phyloP scores from a whole-genome alignment of 2,329 filamentous ascomycete genomes.

The Parastagonospora avenae region DNA sequence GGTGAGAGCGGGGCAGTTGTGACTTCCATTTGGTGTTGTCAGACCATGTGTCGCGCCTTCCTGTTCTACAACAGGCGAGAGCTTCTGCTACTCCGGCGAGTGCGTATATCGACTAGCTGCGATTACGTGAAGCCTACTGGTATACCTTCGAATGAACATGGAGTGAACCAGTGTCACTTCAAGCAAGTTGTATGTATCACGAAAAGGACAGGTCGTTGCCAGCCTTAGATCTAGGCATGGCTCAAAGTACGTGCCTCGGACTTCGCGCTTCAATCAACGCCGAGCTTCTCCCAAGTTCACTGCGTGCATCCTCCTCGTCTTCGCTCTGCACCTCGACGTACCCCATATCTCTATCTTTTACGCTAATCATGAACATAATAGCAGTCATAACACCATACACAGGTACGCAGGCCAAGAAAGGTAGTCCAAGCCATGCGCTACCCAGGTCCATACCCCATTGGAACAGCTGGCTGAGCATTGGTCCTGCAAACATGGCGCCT shows the following conservation, averaged over 20 bases:
- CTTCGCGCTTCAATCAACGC: conserved; percentile 10
- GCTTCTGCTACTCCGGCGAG: background rate
- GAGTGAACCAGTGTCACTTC: background rate
- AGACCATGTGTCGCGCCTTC: conserved; percentile 1
- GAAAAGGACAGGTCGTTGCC: background rate
- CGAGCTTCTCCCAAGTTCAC: conserved; percentile 15
- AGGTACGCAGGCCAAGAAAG: conserved; percentile 41
- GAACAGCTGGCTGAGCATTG: conserved; percentile 54
- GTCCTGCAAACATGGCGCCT: conserved; percentile 54
- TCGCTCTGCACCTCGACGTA: conserved; percentile 28
- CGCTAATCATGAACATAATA: conserved; percentile 35
- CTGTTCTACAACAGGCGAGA: background rate
- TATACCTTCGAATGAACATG: background rate
- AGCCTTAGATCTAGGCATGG: background rate
- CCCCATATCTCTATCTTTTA: conserved; percentile 24
- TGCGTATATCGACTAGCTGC: background rate
- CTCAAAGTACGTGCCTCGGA: conserved; percentile 4
- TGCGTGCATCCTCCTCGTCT: conserved; percentile 18
- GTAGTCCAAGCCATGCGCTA: conserved; percentile 54
- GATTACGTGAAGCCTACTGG: background rate
- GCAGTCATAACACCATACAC: conserved; percentile 31
- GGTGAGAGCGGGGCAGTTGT: background rate
- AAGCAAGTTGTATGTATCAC: background rate
- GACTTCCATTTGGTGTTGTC: background rate
- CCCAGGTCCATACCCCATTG: conserved; percentile 54